Percentiles rank a stretch among this genome's conserved stretches.
These are phyloP conservation scores for Saccharomycopsis crataegensis DNA, from an alignment of 1,139 yeast genomes.

Conservation along the genomic window DNA sequence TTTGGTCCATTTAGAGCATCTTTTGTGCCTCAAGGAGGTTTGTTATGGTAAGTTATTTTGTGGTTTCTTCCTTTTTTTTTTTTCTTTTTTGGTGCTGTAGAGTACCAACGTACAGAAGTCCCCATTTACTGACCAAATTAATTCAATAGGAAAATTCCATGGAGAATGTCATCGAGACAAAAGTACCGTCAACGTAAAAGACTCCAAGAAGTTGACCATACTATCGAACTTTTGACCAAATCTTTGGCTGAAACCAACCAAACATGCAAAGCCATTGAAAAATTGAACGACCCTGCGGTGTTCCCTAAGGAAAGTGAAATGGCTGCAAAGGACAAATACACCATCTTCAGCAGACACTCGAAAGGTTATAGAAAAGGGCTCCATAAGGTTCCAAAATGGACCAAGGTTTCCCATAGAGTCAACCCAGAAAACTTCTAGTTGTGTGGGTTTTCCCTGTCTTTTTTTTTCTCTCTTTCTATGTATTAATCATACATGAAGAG, in stretches of 20 bases:
- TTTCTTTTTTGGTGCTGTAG: no score
- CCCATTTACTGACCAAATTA: no score
- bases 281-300: conserved; percentile 27
- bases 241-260: conserved; percentile 40
- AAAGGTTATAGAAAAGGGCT: conserved; percentile 81
- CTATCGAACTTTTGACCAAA: conserved; percentile 59
- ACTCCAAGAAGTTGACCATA: conserved; percentile 72
- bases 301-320: conserved; percentile 79
- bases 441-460: background rate
- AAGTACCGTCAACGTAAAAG: conserved; percentile 79
- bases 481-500: no score
- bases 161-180: conserved; percentile 73
- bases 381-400: conserved; percentile 86
- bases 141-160: conserved; percentile 47
- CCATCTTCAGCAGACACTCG: conserved; percentile 70
- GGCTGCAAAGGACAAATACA: conserved; percentile 77
- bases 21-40: conserved; percentile 63
- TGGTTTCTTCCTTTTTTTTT: background rate
- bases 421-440: conserved; percentile 71
- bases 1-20: conserved; percentile 77
- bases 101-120: no score
- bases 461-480: background rate
- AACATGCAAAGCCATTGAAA: conserved; percentile 24
- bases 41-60: conserved; percentile 58
- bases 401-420: conserved; percentile 71